Evolutionary conservation across 2,329 filamentous ascomycete genomes (phyloP).

Genomic region (Tolypocladium nubicola): DNA sequence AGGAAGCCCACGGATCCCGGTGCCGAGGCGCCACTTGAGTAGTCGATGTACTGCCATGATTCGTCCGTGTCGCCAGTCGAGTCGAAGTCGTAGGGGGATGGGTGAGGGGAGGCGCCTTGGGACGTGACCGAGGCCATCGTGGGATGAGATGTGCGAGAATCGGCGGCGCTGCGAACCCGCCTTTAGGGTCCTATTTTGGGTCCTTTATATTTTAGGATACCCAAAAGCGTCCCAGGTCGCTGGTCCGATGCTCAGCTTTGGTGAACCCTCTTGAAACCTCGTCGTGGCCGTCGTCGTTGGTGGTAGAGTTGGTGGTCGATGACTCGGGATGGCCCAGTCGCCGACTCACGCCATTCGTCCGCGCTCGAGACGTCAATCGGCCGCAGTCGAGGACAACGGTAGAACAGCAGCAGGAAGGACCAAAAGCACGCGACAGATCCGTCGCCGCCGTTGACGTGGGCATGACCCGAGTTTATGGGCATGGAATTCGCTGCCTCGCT

Average conservation of each 20-base stretch:
- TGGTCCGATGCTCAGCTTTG: not conserved
- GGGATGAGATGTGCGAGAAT: not conserved
- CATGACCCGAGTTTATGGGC: not conserved
- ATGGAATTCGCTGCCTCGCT: not conserved
- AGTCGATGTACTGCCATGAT: constrained; percentile 33
- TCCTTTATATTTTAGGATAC: not conserved
- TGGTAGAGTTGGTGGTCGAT: not conserved
- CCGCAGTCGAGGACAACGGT: not conserved
- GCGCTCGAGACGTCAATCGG: not conserved
- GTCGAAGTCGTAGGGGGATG: constrained; percentile 29
- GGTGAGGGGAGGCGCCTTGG: constrained; percentile 24
- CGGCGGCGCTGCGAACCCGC: not conserved
- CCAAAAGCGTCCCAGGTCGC: not conserved
- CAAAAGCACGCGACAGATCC: not conserved
- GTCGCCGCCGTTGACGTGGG: not conserved
- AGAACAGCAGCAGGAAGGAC: not conserved
- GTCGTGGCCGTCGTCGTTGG: not conserved
- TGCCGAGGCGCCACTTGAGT: constrained; percentile 20
- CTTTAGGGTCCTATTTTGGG: not conserved
- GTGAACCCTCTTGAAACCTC: not conserved
- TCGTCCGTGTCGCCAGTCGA: constrained; percentile 29
- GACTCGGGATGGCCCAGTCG: not conserved
- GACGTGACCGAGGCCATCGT: constrained; percentile 28
- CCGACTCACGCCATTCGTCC: not conserved
- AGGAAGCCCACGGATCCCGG: constrained; percentile 32